These are phyloP conservation scores for Pestalotiopsis sp. DNA, from an alignment of 2,329 filamentous ascomycete genomes.

Conservation along the genomic window DNA sequence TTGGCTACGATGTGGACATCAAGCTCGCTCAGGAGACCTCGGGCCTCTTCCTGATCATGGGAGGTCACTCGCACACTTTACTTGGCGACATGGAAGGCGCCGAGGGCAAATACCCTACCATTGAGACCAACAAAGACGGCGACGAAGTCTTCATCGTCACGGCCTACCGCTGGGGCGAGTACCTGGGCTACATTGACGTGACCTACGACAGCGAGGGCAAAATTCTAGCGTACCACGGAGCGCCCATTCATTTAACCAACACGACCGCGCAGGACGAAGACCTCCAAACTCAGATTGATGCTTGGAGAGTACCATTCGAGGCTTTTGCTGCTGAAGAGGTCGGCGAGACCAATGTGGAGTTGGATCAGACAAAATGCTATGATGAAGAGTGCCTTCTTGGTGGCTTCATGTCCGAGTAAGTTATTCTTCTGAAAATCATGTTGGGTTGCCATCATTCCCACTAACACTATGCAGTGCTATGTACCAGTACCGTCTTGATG, in stretches of 20 bases:
- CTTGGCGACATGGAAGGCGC: conserved; percentile 62
- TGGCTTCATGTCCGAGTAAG: conserved; percentile 54
- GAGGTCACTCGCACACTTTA: conserved; percentile 43
- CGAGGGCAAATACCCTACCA: conserved; percentile 65
- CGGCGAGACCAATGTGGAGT: conserved; percentile 53
- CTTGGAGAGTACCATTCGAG: conserved; percentile 64
- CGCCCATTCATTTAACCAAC: conserved; percentile 66
- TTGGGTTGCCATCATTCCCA: neutral
- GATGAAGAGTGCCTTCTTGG: conserved; percentile 60
- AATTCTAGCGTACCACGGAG: conserved; percentile 64
- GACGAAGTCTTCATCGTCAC: conserved; percentile 72
- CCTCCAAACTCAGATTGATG: conserved; percentile 60
- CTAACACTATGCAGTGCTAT: conserved; percentile 49
- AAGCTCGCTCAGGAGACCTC: conserved; percentile 61
- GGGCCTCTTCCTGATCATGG: conserved; percentile 69
- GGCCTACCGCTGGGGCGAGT: conserved; percentile 70
- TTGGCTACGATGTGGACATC: conserved; percentile 67
- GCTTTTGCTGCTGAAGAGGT: conserved; percentile 60
- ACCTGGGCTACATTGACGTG: conserved; percentile 68
- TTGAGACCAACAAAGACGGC: conserved; percentile 60
- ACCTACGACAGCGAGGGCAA: conserved; percentile 63
- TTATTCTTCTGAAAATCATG: neutral
- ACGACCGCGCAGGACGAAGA: conserved; percentile 56
- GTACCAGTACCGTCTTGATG: conserved; percentile 59
- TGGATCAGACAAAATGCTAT: conserved; percentile 64